phyloP scores from a whole-genome alignment of 1,284 basidiomycete species.

The Sporisorium exsertum region DNA sequence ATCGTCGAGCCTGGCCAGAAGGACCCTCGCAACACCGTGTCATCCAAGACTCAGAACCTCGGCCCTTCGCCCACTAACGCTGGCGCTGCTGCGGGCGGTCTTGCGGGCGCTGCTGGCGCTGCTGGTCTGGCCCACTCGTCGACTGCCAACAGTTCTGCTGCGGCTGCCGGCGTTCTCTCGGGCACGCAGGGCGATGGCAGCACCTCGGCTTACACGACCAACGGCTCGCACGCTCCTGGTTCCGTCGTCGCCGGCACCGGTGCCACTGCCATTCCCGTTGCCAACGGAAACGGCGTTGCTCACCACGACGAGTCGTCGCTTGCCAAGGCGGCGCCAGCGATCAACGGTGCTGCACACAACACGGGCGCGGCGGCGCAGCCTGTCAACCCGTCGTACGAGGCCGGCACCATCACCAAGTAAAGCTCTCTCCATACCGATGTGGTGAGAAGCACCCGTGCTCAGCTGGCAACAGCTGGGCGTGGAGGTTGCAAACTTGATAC shows the following conservation, averaged over 20 bases:
- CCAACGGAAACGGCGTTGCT: constrained; percentile 8
- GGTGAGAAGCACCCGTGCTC: not conserved
- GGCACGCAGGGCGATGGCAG: constrained; percentile 37
- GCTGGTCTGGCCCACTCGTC: not conserved
- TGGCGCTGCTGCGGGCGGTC: constrained; percentile 19
- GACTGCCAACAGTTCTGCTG: constrained; percentile 14
- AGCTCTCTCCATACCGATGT: not conserved
- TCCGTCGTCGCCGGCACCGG: constrained; percentile 41
- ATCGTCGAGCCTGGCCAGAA: constrained; percentile 55
- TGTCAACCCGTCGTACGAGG: constrained; percentile 46
- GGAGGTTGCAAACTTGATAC: constrained; percentile 34
- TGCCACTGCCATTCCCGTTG: constrained; percentile 28
- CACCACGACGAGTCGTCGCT: constrained; percentile 26
- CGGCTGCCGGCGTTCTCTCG: constrained; percentile 16
- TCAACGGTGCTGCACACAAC: constrained; percentile 48
- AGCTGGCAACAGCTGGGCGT: not conserved
- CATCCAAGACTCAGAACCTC: constrained; percentile 46
- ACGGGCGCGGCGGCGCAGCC: constrained; percentile 28
- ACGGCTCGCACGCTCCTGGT: constrained; percentile 36
- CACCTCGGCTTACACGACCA: constrained; percentile 37
- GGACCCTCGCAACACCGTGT: constrained; percentile 49
- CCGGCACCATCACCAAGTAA: constrained; percentile 33
- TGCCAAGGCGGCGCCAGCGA: constrained; percentile 44
- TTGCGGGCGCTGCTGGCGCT: constrained; percentile 19
- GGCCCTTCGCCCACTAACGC: constrained; percentile 40